Evolutionary conservation across 306 rosid genomes (phyloP), one percentile per base, ranked within the genome.

Genomic region (Vicia faba): DNA sequence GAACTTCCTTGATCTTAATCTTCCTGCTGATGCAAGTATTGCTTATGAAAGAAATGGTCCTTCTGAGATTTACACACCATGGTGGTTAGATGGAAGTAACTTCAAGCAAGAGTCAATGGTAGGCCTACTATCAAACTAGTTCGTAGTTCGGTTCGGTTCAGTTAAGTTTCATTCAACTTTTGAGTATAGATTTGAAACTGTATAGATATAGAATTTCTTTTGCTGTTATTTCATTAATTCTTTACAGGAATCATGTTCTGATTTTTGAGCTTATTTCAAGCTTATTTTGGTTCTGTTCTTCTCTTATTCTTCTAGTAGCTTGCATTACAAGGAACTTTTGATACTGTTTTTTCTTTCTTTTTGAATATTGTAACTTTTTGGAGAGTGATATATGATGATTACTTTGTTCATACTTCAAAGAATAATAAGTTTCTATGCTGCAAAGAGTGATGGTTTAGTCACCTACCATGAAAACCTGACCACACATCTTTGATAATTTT

Each of bases 1-100:
- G 65, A 83, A 84, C 54, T 83, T 84, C 26, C 92, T 87, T 78
- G 98, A 92, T 83, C 91, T 92, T 23, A 92, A 92, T 66, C 89
- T 92, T 25, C 98, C 98, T 33, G 80, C 96, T 23, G 36, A 31
- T 31, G 95, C 93, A 61, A 75, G 88, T 3, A 63, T 78, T 16
- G 93, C 82, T 0, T 88, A 82, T 25, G 88, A 82, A 41, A 75
- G 76, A 50, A 75, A 57, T n/a, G 66, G 73, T 61, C 70, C 64
- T 70, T 66, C 62, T 33, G 83, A 69, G 44, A 65, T 79, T 45
- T 56, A 75, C 56, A 74, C 66, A 38, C 78, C 84, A 15, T 87
- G 89, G 89, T 87, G 88, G 89, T 55, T 67, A 31, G 74, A 73
- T 26, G 68, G 81, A 71, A 72, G 75, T 31, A 77, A 57, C 48